Conservation (phyloP, 345 rosid species). For the Crucihimalaya himalaica region DNA sequence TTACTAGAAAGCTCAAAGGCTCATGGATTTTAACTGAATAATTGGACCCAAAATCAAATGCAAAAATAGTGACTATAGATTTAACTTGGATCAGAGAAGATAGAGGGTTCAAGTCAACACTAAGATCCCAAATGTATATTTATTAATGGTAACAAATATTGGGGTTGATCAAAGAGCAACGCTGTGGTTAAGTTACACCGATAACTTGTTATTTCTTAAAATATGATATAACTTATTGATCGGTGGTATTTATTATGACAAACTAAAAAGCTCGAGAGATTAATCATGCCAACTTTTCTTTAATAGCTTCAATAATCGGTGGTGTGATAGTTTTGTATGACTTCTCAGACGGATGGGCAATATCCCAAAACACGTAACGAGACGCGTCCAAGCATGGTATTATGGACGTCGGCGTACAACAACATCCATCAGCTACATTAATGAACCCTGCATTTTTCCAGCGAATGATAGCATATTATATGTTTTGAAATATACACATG, state of each 20-base stretch:
- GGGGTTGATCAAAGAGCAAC: neutral
- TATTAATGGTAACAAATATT: neutral
- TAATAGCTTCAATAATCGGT: conserved; percentile 27
- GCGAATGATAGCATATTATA: neutral
- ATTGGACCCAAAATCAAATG: neutral
- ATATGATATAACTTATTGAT: neutral
- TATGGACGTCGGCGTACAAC: conserved; percentile 23
- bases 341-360: conserved; percentile 37
- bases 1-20: conserved; percentile 10
- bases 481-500: neutral
- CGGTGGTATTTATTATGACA: neutral
- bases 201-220: neutral
- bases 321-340: conserved; percentile 33
- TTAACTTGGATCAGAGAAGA: neutral
- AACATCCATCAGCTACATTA: conserved; percentile 32
- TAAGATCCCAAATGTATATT: neutral
- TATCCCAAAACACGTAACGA: conserved; percentile 39
- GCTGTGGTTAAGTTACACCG: neutral
- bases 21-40: neutral
- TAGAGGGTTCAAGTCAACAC: conserved; percentile 8
- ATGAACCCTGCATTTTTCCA: conserved; percentile 25
- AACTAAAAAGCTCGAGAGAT: neutral
- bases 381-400: conserved; percentile 37
- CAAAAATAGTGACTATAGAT: neutral
- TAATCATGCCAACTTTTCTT: conserved; percentile 23